These are phyloP conservation scores for Neurospora sp. DNA, from an alignment of 495 filamentous ascomycete genomes.

Conservation along the genomic window DNA sequence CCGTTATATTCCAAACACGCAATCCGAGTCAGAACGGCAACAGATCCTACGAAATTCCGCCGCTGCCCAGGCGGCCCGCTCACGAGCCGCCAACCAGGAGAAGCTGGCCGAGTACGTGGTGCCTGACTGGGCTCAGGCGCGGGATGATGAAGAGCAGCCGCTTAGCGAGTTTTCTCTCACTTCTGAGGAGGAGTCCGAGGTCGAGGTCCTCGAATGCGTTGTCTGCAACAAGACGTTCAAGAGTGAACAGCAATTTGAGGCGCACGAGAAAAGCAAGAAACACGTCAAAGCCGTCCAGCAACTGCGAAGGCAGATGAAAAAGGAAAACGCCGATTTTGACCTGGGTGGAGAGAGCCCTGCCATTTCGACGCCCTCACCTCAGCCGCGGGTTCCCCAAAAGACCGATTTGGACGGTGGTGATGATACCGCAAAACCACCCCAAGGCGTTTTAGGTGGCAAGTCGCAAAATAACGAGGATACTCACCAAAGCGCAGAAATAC, in stretches of 20 bases:
- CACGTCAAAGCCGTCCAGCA: slow-evolving; percentile 77
- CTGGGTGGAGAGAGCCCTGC: slow-evolving; percentile 31
- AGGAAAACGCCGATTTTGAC: slow-evolving; percentile 54
- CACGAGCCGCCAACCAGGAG: slow-evolving; percentile 69
- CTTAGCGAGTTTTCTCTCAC: slow-evolving; percentile 30
- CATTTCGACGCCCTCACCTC: slow-evolving; percentile 33
- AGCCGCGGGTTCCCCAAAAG: slow-evolving; percentile 5
- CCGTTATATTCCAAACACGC: slow-evolving; percentile 54
- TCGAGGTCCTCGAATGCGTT: slow-evolving; percentile 74
- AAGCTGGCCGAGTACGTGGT: slow-evolving; percentile 53
- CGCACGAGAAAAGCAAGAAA: slow-evolving; percentile 96
- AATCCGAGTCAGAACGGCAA: slow-evolving; percentile 73
- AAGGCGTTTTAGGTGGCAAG: background rate
- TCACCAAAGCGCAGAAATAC: background rate
- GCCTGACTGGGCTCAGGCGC: slow-evolving; percentile 68
- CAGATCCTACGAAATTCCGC: slow-evolving; percentile 67
- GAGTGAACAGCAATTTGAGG: slow-evolving; percentile 80
- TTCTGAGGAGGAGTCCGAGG: slow-evolving; percentile 45
- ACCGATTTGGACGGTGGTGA: background rate
- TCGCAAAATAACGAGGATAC: background rate
- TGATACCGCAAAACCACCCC: background rate
- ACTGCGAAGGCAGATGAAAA: slow-evolving; percentile 70
- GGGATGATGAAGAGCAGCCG: slow-evolving; percentile 31
- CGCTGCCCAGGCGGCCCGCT: slow-evolving; percentile 73
- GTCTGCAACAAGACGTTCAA: slow-evolving; percentile 90